Base-by-base conservation (phyloP, 1,139 yeast genomes). In the Pichia terricola region DNA sequence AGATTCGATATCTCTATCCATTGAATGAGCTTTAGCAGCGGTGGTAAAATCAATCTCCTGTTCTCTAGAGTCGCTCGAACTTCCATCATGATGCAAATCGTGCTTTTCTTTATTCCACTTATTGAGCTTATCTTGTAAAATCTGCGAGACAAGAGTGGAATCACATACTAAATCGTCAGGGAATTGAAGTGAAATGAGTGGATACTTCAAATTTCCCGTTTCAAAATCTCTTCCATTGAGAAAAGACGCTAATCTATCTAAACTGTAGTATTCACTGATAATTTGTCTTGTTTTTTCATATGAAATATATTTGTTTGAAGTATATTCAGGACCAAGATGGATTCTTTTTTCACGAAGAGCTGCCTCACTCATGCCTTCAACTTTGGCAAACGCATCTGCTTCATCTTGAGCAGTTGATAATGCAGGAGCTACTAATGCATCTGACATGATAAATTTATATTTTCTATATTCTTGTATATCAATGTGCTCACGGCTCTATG, bases 131-230 rank as follows among this genome's bases (percentile, higher is more conserved):
- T 54, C 60, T 52, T 70, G 81, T 42, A 73, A 64, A 47, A 62
- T 66, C 46, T 71, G 77, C 0, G 79, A 77, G 0, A 89, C 76
- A 22, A 79, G 71, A 0, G 94, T 79, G 2, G 96, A 79, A 58
- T 91, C 96, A 42, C 80, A 71, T 1, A 94, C 75, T 41, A 88
- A 66, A 6, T 67, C 53, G 61, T 94, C 98, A 0, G 98, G 97
- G 53, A 94, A 89, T 63, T 91, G 99, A 35, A 91, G 66, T 0
- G 97, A 89, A 3, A 89, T 72, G 37, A 72, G 69, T 39, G 60
- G 63, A 59, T 67, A 79, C 39, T 55, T 57, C 30, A 52, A 50
- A n/a, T 40, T 38, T 0, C 60, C 59, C 1, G 53, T 52, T 22
- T n/a, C 37, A 3, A 54, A 57, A 6, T 58, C 61, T 34, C 66